Base-by-base conservation (phyloP, 176 grass and related monocot species). In the Aechmea fasciata region DNA sequence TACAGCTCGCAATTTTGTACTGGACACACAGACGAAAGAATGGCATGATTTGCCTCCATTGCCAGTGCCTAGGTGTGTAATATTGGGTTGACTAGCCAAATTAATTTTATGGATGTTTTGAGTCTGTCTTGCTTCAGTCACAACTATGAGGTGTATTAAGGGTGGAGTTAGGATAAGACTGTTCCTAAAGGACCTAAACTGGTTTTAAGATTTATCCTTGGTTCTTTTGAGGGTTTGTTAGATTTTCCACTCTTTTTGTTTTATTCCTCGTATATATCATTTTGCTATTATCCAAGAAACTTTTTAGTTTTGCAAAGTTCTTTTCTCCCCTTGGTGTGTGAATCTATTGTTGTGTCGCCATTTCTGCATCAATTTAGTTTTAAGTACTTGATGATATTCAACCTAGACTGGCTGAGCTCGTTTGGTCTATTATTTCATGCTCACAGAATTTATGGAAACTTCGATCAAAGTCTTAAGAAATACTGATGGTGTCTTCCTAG, bases 1-100 rank as follows among this genome's bases (percentile, higher is more conserved):
- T 67, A 99, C 94, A 70, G 84, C 86, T 68, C 75, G 66, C 57
- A 99, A 90, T 84, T 93, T 99, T 73, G 94, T 99, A 26, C 71
- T 99, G 82, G 94, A 93, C 71, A 86, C 89, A 22, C 69, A 77
- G 71, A 99, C 72, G 61, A 99, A 90, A 87, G 77, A 85, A 73
- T 99, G 94, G 94, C 48, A 12, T 55, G 90, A 90, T 81, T 81
- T 99, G 57, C 94, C 84, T 78, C 63, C 87, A 57, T 66, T 99
- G 62, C 94, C 90, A 66, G 89, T 85, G 70, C 94, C 94, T 75
- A 99, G 94, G 94, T 99, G 4, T 18, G 15, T 41, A 41, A 2
- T 10, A 9, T n/a, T 9, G 4, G 20, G 10, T 61, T 61, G 65
- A 67, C 0, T 10, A 10, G 65, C 49, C 25, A 48, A 33, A 13